A percentile compares a stretch with the other conserved stretches of the same genome.
Evolutionary conservation across 2,329 filamentous ascomycete genomes (phyloP).

Genomic region (Periconia sp.): DNA sequence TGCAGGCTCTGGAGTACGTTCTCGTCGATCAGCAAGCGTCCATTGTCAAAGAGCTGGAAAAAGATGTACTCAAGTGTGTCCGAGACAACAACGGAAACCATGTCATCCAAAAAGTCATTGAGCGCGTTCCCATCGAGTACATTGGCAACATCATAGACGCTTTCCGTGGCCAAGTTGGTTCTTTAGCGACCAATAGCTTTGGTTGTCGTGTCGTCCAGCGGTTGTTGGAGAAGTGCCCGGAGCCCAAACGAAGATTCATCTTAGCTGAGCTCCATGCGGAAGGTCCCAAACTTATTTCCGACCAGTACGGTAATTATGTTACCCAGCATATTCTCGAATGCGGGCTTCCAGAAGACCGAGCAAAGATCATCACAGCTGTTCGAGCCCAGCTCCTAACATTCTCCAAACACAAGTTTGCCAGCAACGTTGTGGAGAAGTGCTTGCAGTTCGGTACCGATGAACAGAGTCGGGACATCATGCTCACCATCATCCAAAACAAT

Average conservation of each 20-base stretch:
- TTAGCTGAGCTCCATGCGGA: constrained; percentile 77
- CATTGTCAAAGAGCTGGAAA: constrained; percentile 80
- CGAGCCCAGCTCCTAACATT: constrained; percentile 70
- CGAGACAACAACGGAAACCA: constrained; percentile 93
- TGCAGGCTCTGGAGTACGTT: constrained; percentile 81
- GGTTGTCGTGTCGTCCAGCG: constrained; percentile 93
- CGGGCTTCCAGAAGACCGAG: constrained; percentile 71
- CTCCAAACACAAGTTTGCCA: constrained; percentile 95
- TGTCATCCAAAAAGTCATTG: constrained; percentile 91
- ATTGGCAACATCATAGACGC: constrained; percentile 84
- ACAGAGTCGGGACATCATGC: constrained; percentile 70
- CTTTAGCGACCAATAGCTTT: constrained; percentile 76
- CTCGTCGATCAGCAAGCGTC: constrained; percentile 87
- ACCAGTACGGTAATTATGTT: constrained; percentile 96
- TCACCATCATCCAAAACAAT: constrained; percentile 48
- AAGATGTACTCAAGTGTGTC: constrained; percentile 74
- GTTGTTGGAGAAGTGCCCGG: constrained; percentile 80
- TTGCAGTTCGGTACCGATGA: constrained; percentile 70
- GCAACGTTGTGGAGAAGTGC: constrained; percentile 95
- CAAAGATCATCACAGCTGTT: constrained; percentile 72
- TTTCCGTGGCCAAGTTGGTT: constrained; percentile 73
- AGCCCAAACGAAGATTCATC: constrained; percentile 69
- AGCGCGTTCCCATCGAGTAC: constrained; percentile 73
- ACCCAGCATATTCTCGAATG: constrained; percentile 87
- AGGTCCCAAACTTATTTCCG: constrained; percentile 71